Percentiles rank a stretch among this genome's conserved stretches.
phyloP scores from a whole-genome alignment of 352 stramenopile genomes.

The Globisporangium echinulatum region DNA sequence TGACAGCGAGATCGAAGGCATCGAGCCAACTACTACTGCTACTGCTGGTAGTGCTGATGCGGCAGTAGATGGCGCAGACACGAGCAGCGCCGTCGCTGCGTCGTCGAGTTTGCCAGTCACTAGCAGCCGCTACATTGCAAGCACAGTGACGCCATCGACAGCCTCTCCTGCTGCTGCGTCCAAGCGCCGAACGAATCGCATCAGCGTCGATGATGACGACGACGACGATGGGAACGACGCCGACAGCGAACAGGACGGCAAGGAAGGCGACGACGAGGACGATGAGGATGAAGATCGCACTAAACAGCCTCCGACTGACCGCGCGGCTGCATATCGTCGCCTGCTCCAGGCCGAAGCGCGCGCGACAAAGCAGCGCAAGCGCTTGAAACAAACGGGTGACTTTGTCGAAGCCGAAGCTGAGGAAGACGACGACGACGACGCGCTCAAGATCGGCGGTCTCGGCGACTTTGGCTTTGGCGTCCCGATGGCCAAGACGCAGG shows the following conservation, averaged over 20 bases:
- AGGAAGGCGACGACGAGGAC: constrained; percentile 39
- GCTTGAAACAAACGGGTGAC: constrained; percentile 38
- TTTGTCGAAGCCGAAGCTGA: constrained; percentile 83
- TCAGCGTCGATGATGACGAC: constrained; percentile 21
- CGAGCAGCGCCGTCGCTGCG: neutral
- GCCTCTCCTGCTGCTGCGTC: neutral
- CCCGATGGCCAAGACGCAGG: constrained; percentile 53
- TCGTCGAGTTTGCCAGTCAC: neutral
- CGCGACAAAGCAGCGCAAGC: constrained; percentile 49
- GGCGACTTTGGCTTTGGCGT: constrained; percentile 85
- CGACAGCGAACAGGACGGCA: constrained; percentile 44
- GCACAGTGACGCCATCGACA: neutral
- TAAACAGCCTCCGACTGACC: constrained; percentile 37
- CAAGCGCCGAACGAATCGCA: constrained; percentile 30
- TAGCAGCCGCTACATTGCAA: neutral
- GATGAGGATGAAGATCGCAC: constrained; percentile 18
- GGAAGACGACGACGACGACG: constrained; percentile 82
- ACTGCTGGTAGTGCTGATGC: neutral
- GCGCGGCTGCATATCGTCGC: constrained; percentile 58
- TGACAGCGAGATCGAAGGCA: constrained; percentile 1
- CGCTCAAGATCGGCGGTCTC: constrained; percentile 72
- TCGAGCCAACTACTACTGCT: neutral
- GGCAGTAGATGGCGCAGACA: neutral
- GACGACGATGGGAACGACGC: constrained; percentile 52
- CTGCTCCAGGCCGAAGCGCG: constrained; percentile 54